Evolutionary conservation across 192 early-diverging fungal species (phyloP), one percentile per base, ranked within the genome.

Genomic region (Coemansia sp.): DNA sequence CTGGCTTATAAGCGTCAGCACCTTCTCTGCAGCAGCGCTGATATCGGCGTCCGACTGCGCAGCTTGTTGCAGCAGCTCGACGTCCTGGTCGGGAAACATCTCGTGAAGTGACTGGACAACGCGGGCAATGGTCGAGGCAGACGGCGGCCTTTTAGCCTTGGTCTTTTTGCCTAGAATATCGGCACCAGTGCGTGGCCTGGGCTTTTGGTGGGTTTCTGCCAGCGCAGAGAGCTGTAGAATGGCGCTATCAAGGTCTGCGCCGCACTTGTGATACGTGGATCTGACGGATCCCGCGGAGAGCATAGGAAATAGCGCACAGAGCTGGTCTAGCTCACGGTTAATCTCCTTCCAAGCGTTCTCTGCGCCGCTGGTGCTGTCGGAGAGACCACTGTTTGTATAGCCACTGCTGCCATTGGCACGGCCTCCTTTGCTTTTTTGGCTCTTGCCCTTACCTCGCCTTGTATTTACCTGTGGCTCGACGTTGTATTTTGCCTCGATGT

Each of bases 281-380:
- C 24, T 39, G 35, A 80, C 77, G 1, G 64, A 56, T 55, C 59
- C 32, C 10, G 62, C 32, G 10, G 71, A 39, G 1, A 80, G 59
- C 61, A 57, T 68, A 0, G 77, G 77, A 27, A 80, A 80, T 19
- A 71, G 50, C 6, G 53, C 42, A 55, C 68, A 74, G 24, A 80
- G 20, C 5, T 57, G 46, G 5, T 67, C 62, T 4, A 80, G 62
- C 58, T 80, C 77, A 6, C 28, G 18, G 39, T 47, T 58, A 1
- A 74, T 80, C n/a, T 58, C 60, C n/a, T 14, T 48, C 77, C 77
- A 80, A 18, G 72, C 77, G 19, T 80, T 80, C 11, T 52, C 50
- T 14, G 24, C 39, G 47, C 29, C 22, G 4, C 6, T 0, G 50
- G 35, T 28, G 62, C 60, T 42, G 14, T 34, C 32, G 5, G 9